Evolutionary conservation across 306 rosid species (phyloP).

Genomic region (Rosa chinensis): DNA sequence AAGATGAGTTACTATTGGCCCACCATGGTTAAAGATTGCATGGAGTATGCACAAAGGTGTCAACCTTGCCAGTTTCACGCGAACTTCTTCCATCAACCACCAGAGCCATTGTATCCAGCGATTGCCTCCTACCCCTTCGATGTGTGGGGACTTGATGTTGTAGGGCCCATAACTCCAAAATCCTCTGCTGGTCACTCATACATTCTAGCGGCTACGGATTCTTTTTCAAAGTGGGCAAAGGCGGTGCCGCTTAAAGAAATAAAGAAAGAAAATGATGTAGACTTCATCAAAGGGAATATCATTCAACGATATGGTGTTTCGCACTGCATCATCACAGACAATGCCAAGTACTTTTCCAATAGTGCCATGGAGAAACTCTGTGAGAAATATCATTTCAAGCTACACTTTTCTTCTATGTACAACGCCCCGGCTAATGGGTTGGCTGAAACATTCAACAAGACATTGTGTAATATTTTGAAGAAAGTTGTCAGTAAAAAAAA

Average conservation of each 20-base stretch:
- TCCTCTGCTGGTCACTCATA: not conserved
- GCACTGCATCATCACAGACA: not conserved
- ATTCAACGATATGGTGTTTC: not conserved
- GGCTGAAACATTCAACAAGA: not conserved
- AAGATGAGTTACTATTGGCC: not conserved
- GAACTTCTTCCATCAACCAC: not conserved
- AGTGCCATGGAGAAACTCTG: not conserved
- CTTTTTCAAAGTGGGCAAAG: not conserved
- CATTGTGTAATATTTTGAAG: not conserved
- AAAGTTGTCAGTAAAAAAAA: not conserved
- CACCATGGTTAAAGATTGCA: not conserved
- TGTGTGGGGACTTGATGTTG: not conserved
- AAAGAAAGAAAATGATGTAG: not conserved
- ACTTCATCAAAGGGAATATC: not conserved
- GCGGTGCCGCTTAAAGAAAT: not conserved
- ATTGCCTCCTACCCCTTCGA: not conserved
- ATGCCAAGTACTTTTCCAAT: not conserved
- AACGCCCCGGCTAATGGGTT: not conserved
- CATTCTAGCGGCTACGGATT: not conserved
- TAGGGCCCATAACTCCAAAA: not conserved
- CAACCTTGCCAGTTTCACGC: not conserved
- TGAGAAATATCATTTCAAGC: not conserved
- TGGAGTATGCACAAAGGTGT: not conserved
- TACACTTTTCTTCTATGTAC: not conserved
- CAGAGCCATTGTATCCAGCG: not conserved